These are phyloP conservation scores for Hirsutella rhossiliensis DNA, from an alignment of 2,329 filamentous ascomycete genomes.

Conservation along the genomic window DNA sequence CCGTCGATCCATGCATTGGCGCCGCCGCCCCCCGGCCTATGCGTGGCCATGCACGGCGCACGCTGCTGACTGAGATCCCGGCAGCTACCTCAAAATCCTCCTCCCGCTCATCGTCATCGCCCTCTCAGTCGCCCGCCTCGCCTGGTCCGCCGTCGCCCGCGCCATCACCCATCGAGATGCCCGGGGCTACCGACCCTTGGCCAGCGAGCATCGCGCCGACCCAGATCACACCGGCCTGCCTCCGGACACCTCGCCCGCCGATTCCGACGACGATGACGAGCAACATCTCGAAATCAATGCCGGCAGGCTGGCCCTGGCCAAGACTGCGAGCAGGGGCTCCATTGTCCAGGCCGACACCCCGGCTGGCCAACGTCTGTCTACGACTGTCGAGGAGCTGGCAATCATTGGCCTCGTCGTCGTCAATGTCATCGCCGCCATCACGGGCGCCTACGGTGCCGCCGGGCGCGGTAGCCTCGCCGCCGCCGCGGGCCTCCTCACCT, in stretches of 20 bases:
- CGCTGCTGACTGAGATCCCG: not conserved
- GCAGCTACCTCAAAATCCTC: conserved; percentile 47
- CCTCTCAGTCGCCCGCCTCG: conserved; percentile 57
- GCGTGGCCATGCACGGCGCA: not conserved
- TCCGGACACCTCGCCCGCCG: conserved; percentile 33
- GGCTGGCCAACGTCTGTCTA: conserved; percentile 55
- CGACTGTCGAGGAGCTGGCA: conserved; percentile 63
- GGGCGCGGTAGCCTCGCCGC: conserved; percentile 40
- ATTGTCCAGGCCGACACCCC: conserved; percentile 66
- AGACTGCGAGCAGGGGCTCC: conserved; percentile 50
- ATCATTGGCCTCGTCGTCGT: conserved; percentile 60
- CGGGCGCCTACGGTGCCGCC: conserved; percentile 44
- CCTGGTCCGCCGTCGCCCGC: conserved; percentile 43
- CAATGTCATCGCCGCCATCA: conserved; percentile 52
- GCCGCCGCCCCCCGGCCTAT: conserved; percentile 1
- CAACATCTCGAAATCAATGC: conserved; percentile 39
- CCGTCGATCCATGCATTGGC: not conserved
- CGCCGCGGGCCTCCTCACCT: conserved; percentile 56
- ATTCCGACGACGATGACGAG: conserved; percentile 45
- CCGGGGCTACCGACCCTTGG: conserved; percentile 45
- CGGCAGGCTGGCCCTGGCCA: conserved; percentile 44
- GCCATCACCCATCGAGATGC: conserved; percentile 35
- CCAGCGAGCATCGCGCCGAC: conserved; percentile 25
- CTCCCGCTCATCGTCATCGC: conserved; percentile 63
- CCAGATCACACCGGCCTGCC: conserved; percentile 40